Base-by-base conservation (phyloP, 192 early-diverging fungal genomes). In the Backusella liffmaniae region DNA sequence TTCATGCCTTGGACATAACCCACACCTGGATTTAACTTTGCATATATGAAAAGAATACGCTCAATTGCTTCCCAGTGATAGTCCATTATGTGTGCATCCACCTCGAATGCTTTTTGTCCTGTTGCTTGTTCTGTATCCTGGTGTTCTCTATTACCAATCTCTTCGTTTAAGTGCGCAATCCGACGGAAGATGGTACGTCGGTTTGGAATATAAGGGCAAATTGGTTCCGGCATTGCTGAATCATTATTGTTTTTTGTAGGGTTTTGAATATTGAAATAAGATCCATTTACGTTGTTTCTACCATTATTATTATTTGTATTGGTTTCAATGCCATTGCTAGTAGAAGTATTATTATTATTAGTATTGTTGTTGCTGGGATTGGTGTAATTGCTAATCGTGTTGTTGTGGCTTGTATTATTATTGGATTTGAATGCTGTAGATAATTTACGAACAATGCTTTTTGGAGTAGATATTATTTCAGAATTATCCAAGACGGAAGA, bases 1-100 rank as follows among this genome's bases (percentile, higher is more conserved):
- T 95, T 95, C 94, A 96, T 94, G 36, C 94, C 94, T 79, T 96
- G 94, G n/a, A 94, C 91, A 75, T 96, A 96, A 2, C 92, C 90
- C 13, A 92, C 86, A 29, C 94, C 94, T 5, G 89, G 91, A 75
- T 95, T 95, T 53, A 95, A 82, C 70, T 92, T 91, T 4, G 92
- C 90, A 79, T 92, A 93, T 36, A 95, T 91, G 69, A 90, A 94
- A 74, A 96, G 75, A 16, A 96, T 87, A 3, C 94, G 81, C 77
- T 92, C 91, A 72, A 95, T 89, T 0, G 88, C 92, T 73, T 94
- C 92, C 86, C 89, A 94, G 75, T 96, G 94, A 73, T 90, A 80
- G 81, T 94, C 91, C 62, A 83, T 84, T 12, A 77, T 78, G 59
- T 78, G 32, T 2, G 59, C 66, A 68, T 78, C 73, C 1, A 62